phyloP scores from a whole-genome alignment of 1,139 yeast species.

The Lodderomyces elongisporus region DNA sequence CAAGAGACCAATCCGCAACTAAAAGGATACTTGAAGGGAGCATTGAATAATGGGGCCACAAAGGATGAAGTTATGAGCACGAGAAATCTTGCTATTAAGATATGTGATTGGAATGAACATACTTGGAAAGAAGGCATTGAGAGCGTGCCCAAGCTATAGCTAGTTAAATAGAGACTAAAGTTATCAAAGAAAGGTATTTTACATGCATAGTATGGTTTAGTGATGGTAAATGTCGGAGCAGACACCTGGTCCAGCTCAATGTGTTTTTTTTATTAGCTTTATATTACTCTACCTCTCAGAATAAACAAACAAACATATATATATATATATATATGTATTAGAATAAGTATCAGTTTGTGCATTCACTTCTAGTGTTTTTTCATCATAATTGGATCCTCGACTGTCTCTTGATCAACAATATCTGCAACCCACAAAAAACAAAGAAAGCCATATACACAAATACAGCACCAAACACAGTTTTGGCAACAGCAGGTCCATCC shows the following conservation, averaged over 20 bases:
- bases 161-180: too few species aligned
- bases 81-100: constrained; percentile 56
- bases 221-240: too few species aligned
- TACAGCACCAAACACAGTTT: constrained; percentile 86
- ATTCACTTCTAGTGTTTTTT: too few species aligned
- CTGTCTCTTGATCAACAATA: constrained; percentile 57
- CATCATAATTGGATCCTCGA: constrained; percentile 42
- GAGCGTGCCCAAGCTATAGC: constrained; percentile 50
- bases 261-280: too few species aligned
- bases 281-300: too few species aligned
- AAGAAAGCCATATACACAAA: constrained; percentile 75
- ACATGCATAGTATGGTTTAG: too few species aligned
- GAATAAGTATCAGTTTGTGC: too few species aligned
- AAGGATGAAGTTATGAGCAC: constrained; percentile 57
- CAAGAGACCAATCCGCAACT: constrained; percentile 91
- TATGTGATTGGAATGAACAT: constrained; percentile 64
- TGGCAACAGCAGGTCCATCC: constrained; percentile 91
- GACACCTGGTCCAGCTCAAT: too few species aligned
- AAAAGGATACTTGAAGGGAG: constrained; percentile 86
- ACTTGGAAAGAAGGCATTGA: constrained; percentile 50
- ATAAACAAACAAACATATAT: too few species aligned
- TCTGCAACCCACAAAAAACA: constrained; percentile 85
- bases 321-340: too few species aligned
- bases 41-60: constrained; percentile 72
- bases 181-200: too few species aligned